phyloP scores from a whole-genome alignment of 2,329 filamentous ascomycete species.

The Fusarium mexicanum region DNA sequence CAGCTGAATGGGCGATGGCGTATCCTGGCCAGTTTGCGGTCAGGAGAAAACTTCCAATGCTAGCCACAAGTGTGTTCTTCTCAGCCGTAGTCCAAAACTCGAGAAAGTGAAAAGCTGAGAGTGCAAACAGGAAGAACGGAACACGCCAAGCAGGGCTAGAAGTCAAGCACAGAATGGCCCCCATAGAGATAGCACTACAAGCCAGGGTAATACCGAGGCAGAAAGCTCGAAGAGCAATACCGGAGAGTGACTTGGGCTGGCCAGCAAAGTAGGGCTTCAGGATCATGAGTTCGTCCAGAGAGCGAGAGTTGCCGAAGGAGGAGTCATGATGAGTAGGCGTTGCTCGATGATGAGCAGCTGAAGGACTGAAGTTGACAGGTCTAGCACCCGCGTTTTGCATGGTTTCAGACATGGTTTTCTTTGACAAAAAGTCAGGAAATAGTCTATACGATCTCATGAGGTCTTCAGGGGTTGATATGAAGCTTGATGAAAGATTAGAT shows the following conservation, averaged over 20 bases:
- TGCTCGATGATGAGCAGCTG: conserved; percentile 29
- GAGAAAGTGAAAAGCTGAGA: conserved; percentile 91
- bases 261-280: conserved; percentile 54
- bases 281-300: conserved; percentile 42
- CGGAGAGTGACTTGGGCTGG: conserved; percentile 65
- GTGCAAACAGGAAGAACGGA: conserved; percentile 72
- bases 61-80: conserved; percentile 80
- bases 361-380: conserved; percentile 32
- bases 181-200: conserved; percentile 46
- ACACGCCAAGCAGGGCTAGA: conserved; percentile 66
- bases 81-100: conserved; percentile 92
- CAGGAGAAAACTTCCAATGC: conserved; percentile 81
- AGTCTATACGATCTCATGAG: conserved; percentile 23
- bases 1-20: conserved; percentile 80
- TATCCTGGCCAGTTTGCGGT: conserved; percentile 87
- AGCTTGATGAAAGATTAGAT: neutral
- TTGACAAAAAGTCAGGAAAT: conserved; percentile 19
- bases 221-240: conserved; percentile 68
- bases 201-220: conserved; percentile 60
- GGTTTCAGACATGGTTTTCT: conserved; percentile 28
- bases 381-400: neutral
- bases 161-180: conserved; percentile 49
- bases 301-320: conserved; percentile 22
- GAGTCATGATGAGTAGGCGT: conserved; percentile 25
- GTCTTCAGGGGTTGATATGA: neutral